A percentile compares a stretch with the other conserved stretches of the same genome.
Conservation (phyloP, 805 yeast species). For the Priceomyces fermenticarens region DNA sequence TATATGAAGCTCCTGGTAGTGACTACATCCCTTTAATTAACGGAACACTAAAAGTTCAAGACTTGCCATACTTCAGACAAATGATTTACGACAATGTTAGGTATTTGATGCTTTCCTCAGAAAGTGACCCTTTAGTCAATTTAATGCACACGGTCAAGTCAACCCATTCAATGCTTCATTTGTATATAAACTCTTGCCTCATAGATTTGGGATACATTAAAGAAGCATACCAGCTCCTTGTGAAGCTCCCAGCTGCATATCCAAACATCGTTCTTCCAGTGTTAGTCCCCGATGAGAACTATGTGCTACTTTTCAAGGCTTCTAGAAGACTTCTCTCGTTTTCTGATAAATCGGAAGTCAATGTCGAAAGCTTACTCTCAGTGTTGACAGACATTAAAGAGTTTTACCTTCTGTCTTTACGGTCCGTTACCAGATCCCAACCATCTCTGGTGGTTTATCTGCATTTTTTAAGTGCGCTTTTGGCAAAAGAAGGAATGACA, state of each 20-base stretch:
- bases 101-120: constrained; percentile 4
- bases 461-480: constrained; percentile 1
- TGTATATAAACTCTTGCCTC: constrained; percentile 25
- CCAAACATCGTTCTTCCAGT: constrained; percentile 7
- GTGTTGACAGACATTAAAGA: constrained; percentile 2
- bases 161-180: constrained; percentile 23
- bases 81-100: constrained; percentile 18
- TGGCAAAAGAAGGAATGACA: neutral
- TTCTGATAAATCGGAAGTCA: neutral
- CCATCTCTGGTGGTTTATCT: constrained; percentile 4
- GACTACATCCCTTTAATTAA: constrained; percentile 22
- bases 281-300: constrained; percentile 13
- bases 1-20: constrained; percentile 19
- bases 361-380: neutral
- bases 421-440: neutral
- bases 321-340: constrained; percentile 6
- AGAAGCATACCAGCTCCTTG: constrained; percentile 25
- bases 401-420: neutral
- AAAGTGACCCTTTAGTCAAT: constrained; percentile 5
- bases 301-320: constrained; percentile 8
- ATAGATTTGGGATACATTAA: constrained; percentile 20
- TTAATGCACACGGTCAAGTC: constrained; percentile 17
- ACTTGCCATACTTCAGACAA: constrained; percentile 28
- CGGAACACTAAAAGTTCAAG: constrained; percentile 24
- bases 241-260: constrained; percentile 13